Evolutionary conservation across 2,329 filamentous ascomycete genomes (phyloP), one percentile per base, ranked within the genome.

Genomic region (Blastomyces emzantsi): DNA sequence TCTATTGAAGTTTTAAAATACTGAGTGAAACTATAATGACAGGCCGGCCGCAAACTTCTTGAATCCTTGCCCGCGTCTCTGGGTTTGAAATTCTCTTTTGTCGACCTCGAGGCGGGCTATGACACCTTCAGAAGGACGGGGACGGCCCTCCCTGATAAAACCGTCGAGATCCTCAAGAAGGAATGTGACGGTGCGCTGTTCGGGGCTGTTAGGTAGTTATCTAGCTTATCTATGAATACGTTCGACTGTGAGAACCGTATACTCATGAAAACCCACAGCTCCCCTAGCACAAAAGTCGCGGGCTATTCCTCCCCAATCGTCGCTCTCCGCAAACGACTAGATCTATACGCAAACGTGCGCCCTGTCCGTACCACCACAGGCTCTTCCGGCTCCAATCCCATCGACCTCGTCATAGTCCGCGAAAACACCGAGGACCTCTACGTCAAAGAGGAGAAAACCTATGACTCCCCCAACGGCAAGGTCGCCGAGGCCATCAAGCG

Each of bases 401-500:
- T 97, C 73, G 94, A 99, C 79, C 88, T 99, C 76, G 94, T 99
- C 73, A 99, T 97, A 72, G 94, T 97, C 63, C 90, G 94, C 68
- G 94, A 99, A 80, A 99, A 99, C 82, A 99, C 94, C 41, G 94
- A 99, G 81, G 94, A 99, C 76, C 84, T 99, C 51, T 96, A 96
- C 78, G 93, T 99, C 71, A 97, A 97, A 81, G 90, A 97, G 77
- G 94, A 99, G 81, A 88, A 83, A 76, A 97, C 92, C 28, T 88
- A 85, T 74, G 85, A 90, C 62, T 86, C 84, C 41, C 81, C 87
- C 45, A 77, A 81, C 62, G 87, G 88, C 76, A 92, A 91, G 80
- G 89, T 97, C 64, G 93, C 94, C 67, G 93, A 97, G 81, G 94
- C 94, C 57, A 93, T 97, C 80, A 99, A 99, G 85, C 90, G 93